phyloP scores from a whole-genome alignment of 2,329 filamentous ascomycete genomes.

The Juglanconis oblonga region DNA sequence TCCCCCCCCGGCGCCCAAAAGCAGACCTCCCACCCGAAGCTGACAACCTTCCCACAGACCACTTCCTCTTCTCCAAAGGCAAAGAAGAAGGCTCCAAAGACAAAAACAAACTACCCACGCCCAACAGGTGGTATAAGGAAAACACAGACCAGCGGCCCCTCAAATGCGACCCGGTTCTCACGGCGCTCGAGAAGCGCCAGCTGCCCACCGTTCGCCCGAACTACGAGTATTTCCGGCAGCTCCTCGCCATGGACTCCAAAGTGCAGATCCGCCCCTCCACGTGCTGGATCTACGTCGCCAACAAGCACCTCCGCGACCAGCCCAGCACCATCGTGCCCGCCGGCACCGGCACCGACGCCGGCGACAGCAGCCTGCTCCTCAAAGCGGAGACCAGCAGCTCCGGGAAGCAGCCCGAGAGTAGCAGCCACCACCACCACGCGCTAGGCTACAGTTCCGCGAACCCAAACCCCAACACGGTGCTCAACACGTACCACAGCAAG shows the following conservation, averaged over 20 bases:
- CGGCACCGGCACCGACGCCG: conserved; percentile 48
- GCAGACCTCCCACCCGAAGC: conserved; percentile 14
- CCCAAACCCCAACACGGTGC: background rate
- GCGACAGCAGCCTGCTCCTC: conserved; percentile 26
- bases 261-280: conserved; percentile 56
- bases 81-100: conserved; percentile 51
- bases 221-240: conserved; percentile 59
- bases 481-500: conserved; percentile 17
- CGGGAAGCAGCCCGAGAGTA: conserved; percentile 2
- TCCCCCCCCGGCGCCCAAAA: background rate
- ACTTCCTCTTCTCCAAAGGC: conserved; percentile 57
- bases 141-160: conserved; percentile 51
- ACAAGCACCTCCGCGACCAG: conserved; percentile 42
- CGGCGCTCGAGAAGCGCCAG: conserved; percentile 55
- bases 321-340: conserved; percentile 5
- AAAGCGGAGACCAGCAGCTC: conserved; percentile 8
- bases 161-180: conserved; percentile 63
- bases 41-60: conserved; percentile 36
- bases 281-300: conserved; percentile 58
- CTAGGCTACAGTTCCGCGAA: background rate
- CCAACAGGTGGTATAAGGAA: conserved; percentile 18
- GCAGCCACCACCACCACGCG: background rate
- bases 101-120: conserved; percentile 26
- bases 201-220: conserved; percentile 58
- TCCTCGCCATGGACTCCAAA: conserved; percentile 51